Conservation (phyloP, 805 yeast species). For the Diddensiella transvaalensis region DNA sequence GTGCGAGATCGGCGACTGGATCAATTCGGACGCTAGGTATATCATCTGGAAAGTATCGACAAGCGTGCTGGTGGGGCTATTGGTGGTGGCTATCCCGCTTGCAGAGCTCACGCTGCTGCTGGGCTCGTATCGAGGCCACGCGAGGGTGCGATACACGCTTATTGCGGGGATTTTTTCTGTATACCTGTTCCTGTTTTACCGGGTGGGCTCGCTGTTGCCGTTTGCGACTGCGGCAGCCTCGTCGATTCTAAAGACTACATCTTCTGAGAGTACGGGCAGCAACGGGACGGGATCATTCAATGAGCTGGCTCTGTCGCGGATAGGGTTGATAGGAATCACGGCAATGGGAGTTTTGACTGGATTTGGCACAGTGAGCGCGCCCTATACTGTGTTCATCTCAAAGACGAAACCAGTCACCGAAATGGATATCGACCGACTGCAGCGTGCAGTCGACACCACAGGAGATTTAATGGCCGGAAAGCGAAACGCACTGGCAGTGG, state of each 20-base stretch:
- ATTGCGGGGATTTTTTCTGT: conserved; percentile 19
- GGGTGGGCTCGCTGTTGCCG: conserved; percentile 30
- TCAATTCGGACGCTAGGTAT: conserved; percentile 20
- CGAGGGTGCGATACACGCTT: not conserved
- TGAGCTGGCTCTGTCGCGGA: conserved; percentile 31
- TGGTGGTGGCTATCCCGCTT: conserved; percentile 31
- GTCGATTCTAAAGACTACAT: not conserved
- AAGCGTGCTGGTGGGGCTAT: conserved; percentile 26
- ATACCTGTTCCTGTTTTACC: conserved; percentile 29
- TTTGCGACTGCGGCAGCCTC: conserved; percentile 9
- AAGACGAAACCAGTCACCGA: conserved; percentile 27
- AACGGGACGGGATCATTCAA: conserved; percentile 7
- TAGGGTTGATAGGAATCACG: conserved; percentile 40
- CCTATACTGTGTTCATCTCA: conserved; percentile 36
- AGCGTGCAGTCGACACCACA: conserved; percentile 30
- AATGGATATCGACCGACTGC: conserved; percentile 31
- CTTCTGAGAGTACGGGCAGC: not conserved
- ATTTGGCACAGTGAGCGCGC: conserved; percentile 40
- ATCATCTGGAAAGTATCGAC: conserved; percentile 29
- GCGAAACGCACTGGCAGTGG: conserved; percentile 17
- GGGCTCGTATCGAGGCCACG: not conserved
- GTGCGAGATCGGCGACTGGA: conserved; percentile 35
- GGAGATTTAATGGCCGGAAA: conserved; percentile 29
- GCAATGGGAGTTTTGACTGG: conserved; percentile 41
- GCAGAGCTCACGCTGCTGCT: conserved; percentile 19